These are phyloP conservation scores for Magnusiomyces starmeri DNA, from an alignment of 1,139 yeast species.

Conservation along the genomic window DNA sequence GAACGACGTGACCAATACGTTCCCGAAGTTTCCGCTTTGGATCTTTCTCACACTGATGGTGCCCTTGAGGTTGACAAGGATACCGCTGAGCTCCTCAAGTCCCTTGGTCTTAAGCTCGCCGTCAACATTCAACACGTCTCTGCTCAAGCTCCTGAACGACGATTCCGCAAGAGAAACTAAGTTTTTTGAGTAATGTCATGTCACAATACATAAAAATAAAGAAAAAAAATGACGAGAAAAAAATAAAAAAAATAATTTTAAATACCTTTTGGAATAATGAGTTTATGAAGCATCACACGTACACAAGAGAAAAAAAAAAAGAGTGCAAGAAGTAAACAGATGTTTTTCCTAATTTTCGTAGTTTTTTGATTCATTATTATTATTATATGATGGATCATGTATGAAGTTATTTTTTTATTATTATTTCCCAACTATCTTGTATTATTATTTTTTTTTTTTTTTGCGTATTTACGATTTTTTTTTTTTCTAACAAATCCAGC, in stretches of 20 bases:
- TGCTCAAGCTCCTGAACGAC: constrained; percentile 88
- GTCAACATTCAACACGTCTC: constrained; percentile 86
- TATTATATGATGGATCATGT: background rate
- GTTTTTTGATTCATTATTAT: background rate
- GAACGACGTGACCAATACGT: constrained; percentile 99
- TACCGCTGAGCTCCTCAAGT: constrained; percentile 93
- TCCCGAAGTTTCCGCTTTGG: constrained; percentile 99
- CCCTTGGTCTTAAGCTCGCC: constrained; percentile 95
- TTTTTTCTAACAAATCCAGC: no score
- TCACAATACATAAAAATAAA: background rate
- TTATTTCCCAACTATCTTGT: background rate
- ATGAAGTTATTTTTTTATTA: background rate
- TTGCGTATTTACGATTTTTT: no score
- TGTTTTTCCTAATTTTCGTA: background rate
- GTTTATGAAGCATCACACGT: no score
- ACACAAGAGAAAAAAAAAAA: no score
- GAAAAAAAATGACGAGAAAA: background rate
- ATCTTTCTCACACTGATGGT: constrained; percentile 92
- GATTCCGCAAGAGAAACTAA: constrained; percentile 90
- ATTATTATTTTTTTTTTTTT: no score
- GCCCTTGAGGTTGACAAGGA: constrained; percentile 97
- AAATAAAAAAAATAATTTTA: background rate
- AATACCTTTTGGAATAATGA: no score
- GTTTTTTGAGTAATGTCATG: background rate
- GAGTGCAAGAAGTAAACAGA: no score